Conservation (phyloP, 306 rosid species). For the Delonix regia region DNA sequence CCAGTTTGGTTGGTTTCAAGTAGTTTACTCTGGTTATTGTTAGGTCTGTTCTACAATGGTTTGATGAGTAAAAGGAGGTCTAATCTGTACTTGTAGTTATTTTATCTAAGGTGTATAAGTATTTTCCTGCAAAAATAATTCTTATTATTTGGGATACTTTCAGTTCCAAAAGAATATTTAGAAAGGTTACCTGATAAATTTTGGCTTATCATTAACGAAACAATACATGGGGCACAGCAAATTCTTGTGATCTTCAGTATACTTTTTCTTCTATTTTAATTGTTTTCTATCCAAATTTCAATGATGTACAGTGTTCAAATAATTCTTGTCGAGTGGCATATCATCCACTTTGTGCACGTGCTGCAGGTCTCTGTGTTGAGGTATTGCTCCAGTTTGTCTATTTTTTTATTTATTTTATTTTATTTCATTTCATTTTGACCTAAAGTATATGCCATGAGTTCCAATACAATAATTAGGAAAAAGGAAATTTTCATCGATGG, state of each 20-base stretch:
- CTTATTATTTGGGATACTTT: neutral
- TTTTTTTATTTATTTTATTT: neutral
- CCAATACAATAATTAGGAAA: constrained; percentile 13
- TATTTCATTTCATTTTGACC: constrained; percentile 27
- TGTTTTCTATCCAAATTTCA: constrained; percentile 21
- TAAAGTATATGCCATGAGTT: constrained; percentile 20
- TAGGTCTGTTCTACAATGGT: neutral
- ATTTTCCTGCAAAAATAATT: neutral
- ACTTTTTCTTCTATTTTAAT: constrained; percentile 8
- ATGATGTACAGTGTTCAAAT: constrained; percentile 82
- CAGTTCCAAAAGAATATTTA: constrained; percentile 1
- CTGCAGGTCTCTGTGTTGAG: constrained; percentile 99
- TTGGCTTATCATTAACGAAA: neutral
- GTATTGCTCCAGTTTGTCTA: constrained; percentile 48
- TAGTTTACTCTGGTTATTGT: neutral
- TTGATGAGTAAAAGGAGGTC: neutral
- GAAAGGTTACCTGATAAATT: neutral
- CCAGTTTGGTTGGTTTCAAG: neutral
- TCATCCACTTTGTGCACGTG: constrained; percentile 99
- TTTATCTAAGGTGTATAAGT: neutral
- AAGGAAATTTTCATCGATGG: constrained; percentile 9
- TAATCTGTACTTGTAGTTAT: neutral
- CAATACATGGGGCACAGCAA: neutral
- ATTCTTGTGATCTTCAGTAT: constrained; percentile 22
- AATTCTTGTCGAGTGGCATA: constrained; percentile 90